These are phyloP conservation scores for Drechslerella coelobrocha DNA, from an alignment of 2,329 filamentous ascomycete genomes.

Conservation along the genomic window DNA sequence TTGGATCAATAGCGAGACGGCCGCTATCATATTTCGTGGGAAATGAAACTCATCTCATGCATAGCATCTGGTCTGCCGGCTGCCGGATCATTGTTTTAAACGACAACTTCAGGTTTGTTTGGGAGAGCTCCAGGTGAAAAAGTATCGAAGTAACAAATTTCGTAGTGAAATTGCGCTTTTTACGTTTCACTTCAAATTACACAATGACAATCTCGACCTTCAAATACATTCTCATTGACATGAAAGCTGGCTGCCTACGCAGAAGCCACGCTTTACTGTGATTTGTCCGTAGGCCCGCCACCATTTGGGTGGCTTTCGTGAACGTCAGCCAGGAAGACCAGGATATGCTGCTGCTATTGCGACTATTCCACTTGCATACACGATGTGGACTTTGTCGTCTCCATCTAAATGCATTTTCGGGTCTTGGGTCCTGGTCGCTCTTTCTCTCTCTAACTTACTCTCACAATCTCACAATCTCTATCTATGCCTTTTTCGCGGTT, in stretches of 20 bases:
- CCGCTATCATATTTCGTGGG: slow-evolving; percentile 48
- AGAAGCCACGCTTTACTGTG: slow-evolving; percentile 35
- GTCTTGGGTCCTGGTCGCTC: neutral
- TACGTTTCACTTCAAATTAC: slow-evolving; percentile 49
- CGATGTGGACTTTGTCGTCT: slow-evolving; percentile 20
- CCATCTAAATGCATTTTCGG: slow-evolving; percentile 8
- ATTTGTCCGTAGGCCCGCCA: slow-evolving; percentile 32
- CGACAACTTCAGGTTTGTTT: slow-evolving; percentile 18
- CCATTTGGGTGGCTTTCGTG: slow-evolving; percentile 10
- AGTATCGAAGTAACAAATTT: neutral
- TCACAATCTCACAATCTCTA: too few species aligned
- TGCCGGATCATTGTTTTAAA: slow-evolving; percentile 41
- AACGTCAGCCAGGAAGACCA: slow-evolving; percentile 40
- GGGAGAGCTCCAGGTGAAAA: slow-evolving; percentile 5
- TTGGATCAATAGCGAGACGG: slow-evolving; percentile 34
- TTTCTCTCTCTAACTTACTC: neutral
- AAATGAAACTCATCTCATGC: slow-evolving; percentile 51
- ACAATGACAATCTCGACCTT: slow-evolving; percentile 45
- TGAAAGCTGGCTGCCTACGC: slow-evolving; percentile 36
- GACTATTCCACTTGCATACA: slow-evolving; percentile 25
- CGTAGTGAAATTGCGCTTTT: slow-evolving; percentile 40
- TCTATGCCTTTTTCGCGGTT: slow-evolving; percentile 6
- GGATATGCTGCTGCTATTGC: slow-evolving; percentile 21
- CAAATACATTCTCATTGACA: slow-evolving; percentile 22
- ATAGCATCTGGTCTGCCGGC: slow-evolving; percentile 21